Evolutionary conservation across 2,329 filamentous ascomycete species (phyloP).

Genomic region (Bipolaris gigantea): DNA sequence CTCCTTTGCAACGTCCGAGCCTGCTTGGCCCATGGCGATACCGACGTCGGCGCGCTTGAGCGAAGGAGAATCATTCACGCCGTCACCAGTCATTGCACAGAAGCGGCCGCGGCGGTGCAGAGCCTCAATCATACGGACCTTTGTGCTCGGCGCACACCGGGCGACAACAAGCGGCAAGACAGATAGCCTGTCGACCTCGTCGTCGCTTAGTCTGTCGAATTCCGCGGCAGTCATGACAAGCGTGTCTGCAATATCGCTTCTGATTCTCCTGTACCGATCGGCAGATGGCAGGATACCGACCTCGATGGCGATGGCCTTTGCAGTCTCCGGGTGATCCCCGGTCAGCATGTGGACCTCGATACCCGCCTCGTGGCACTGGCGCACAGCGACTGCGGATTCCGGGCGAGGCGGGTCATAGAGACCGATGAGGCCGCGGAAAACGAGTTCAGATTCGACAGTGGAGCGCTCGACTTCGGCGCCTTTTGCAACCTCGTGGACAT

Average conservation of each 20-base stretch:
- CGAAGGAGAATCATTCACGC: conserved; percentile 52
- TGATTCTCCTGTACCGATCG: conserved; percentile 24
- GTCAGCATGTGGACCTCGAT: conserved; percentile 54
- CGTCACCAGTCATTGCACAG: conserved; percentile 50
- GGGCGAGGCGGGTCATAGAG: conserved; percentile 83
- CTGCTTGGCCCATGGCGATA: conserved; percentile 50
- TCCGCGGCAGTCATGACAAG: conserved; percentile 43
- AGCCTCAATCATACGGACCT: conserved; percentile 51
- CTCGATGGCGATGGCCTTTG: conserved; percentile 50
- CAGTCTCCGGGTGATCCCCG: conserved; percentile 51
- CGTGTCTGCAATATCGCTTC: conserved; percentile 30
- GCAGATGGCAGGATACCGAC: conserved; percentile 48
- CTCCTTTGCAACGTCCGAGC: conserved; percentile 50
- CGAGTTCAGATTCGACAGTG: conserved; percentile 67
- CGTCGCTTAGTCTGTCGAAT: conserved; percentile 49
- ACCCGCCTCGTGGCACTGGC: conserved; percentile 33
- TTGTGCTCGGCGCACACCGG: conserved; percentile 50
- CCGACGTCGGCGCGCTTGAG: conserved; percentile 51
- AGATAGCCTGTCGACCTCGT: conserved; percentile 46
- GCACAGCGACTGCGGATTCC: conserved; percentile 65
- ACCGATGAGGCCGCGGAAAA: conserved; percentile 75
- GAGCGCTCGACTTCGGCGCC: conserved; percentile 54
- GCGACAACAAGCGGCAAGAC: conserved; percentile 49
- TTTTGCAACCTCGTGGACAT: conserved; percentile 42
- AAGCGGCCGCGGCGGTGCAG: conserved; percentile 47